Evolutionary conservation across 2,329 filamentous ascomycete genomes (phyloP).

Genomic region (Aspergillus proliferans): DNA sequence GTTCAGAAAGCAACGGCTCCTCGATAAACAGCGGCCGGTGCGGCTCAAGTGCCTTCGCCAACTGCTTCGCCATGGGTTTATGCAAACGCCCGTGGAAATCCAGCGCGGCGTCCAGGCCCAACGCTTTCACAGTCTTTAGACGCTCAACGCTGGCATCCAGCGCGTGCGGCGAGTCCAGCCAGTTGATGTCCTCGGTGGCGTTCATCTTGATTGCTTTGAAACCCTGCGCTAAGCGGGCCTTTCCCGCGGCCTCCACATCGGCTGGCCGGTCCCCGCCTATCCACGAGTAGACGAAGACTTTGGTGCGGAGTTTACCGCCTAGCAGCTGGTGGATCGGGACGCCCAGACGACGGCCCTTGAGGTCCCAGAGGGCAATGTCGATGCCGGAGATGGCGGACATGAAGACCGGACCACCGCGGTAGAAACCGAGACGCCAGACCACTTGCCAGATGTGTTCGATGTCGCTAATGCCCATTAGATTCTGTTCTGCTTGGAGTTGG

Average conservation of each 20-base stretch:
- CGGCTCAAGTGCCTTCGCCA: constrained; percentile 61
- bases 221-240: constrained; percentile 35
- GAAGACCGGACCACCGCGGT: constrained; percentile 70
- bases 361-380: constrained; percentile 74
- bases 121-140: constrained; percentile 60
- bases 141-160: constrained; percentile 61
- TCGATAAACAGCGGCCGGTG: constrained; percentile 69
- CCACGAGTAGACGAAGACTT: constrained; percentile 69
- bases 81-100: constrained; percentile 75
- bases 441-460: constrained; percentile 78
- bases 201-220: constrained; percentile 64
- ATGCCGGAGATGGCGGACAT: constrained; percentile 74
- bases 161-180: constrained; percentile 65
- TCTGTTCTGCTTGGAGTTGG: background rate
- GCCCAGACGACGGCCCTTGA: constrained; percentile 59
- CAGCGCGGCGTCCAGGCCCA: constrained; percentile 66
- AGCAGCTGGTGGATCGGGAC: constrained; percentile 69
- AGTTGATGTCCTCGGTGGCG: constrained; percentile 67
- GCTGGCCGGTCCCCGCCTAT: constrained; percentile 67
- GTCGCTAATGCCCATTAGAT: constrained; percentile 43
- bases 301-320: constrained; percentile 65
- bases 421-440: constrained; percentile 65
- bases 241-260: constrained; percentile 59
- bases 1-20: constrained; percentile 65
- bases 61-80: constrained; percentile 74